Evolutionary conservation across 225 moss, liverwort and hornwort genomes (phyloP), one percentile per base, ranked within the genome.

Genomic region (Ulota crispa): DNA sequence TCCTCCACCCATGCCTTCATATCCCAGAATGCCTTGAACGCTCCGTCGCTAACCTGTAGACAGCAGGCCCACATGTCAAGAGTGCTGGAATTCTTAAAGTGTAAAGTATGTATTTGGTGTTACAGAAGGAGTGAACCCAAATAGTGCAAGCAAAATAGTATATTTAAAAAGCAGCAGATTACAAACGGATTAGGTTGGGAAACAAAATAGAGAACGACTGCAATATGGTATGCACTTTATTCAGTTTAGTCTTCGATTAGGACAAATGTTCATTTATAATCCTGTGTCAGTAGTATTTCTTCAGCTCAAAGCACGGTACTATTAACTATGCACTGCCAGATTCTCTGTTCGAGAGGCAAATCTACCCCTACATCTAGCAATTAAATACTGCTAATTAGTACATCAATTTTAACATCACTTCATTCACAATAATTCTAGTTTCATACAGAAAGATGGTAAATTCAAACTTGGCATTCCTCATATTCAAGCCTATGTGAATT

Each of bases 1-100:
- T 90, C 87, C 71, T 93, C 93, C 55, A 94, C 81, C 83, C 87
- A 87, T 61, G 32, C 70, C 24, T 75, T 87, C 66, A 94, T 83
- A 7, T 91, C 87, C 82, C 83, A 84, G 47, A 93, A 82, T 18
- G 92, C 89, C 52, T 88, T 88, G 57, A 74, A 91, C 8, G 94
- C 94, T 75, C 87, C 91, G 54, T 81, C 57, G 67, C 91, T 85
- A 57, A 96, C 86, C 85, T 87, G 82, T 77, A 13, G 45, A 64
- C 54, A 75, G 12, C 42, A 68, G 15, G 31, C 16, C 62, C 70
- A 4, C 21, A 11, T 39, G 31, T 27, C 54, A 36, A 23, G 27
- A 39, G 69, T 39, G 42, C 60, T 69, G 31, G 26, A 59, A 23
- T 37, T 62, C 30, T 53, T 26, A 7, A 2, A 45, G 63, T 59